These are phyloP conservation scores for Trichoderma parareesei DNA, from an alignment of 495 filamentous ascomycete species.

Conservation along the genomic window DNA sequence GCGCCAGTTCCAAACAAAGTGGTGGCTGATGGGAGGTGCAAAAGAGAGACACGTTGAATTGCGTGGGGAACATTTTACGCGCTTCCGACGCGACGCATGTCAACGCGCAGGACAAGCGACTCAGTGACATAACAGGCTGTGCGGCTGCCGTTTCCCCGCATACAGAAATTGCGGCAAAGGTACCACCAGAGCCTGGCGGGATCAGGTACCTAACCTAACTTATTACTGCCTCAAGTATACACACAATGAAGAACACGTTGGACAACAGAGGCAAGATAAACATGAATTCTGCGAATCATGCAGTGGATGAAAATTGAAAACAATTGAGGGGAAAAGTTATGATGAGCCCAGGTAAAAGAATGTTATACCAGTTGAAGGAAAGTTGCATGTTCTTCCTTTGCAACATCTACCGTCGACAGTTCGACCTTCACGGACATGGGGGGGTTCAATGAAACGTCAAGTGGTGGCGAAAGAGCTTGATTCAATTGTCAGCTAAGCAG, in stretches of 20 bases:
- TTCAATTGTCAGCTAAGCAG: slow-evolving; percentile 1
- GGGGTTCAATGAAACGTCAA: neutral
- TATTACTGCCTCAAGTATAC: neutral
- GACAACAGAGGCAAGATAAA: no score
- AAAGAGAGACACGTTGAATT: slow-evolving; percentile 1
- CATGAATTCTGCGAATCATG: no score
- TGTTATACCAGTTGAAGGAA: neutral
- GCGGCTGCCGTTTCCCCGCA: neutral
- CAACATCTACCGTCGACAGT: neutral
- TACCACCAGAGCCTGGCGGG: no score
- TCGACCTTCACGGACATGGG: neutral
- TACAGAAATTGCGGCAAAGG: neutral
- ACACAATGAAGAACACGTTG: neutral
- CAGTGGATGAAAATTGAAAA: no score
- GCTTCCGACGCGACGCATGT: neutral
- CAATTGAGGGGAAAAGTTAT: no score
- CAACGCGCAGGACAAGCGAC: neutral
- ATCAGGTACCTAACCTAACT: no score
- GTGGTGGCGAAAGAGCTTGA: neutral
- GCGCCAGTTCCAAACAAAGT: neutral
- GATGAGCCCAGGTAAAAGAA: no score
- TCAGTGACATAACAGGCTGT: neutral
- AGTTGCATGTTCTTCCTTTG: neutral
- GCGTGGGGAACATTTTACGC: slow-evolving; percentile 9
- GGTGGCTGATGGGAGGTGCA: neutral